Evolutionary conservation across 2,329 filamentous ascomycete genomes (phyloP).

Genomic region (Paracamarosporium sp.): DNA sequence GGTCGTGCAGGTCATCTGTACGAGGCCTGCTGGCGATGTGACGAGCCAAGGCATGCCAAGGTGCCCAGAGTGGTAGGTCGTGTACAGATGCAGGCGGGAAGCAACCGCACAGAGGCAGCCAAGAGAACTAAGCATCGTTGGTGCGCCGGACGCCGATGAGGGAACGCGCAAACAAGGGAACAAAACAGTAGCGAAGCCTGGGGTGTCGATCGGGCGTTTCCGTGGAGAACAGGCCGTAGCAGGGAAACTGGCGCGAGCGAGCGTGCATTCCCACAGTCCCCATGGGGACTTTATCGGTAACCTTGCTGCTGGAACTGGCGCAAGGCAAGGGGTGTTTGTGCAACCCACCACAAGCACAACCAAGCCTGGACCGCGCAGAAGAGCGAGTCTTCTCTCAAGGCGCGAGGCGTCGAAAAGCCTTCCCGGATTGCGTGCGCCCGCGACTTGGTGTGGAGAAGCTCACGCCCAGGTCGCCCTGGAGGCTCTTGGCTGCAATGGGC

Average conservation of each 20-base stretch:
- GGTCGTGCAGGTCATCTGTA: conserved; percentile 27
- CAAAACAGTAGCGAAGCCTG: conserved; percentile 10
- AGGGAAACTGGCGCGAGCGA: background rate
- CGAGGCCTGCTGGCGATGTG: conserved; percentile 26
- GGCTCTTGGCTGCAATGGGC: conserved; percentile 29
- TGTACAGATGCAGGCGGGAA: conserved; percentile 24
- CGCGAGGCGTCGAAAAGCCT: conserved; percentile 32
- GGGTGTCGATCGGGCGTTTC: conserved; percentile 15
- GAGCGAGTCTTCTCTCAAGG: background rate
- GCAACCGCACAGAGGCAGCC: conserved; percentile 32
- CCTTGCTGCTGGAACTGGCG: background rate
- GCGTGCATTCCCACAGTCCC: conserved; percentile 1
- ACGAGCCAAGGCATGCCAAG: conserved; percentile 43
- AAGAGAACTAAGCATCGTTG: conserved; percentile 35
- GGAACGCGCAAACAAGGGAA: conserved; percentile 25
- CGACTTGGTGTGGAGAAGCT: conserved; percentile 27
- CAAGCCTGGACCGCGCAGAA: conserved; percentile 1
- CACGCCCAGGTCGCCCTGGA: conserved; percentile 20
- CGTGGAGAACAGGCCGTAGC: background rate
- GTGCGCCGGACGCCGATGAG: conserved; percentile 13
- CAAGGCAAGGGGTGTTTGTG: conserved; percentile 5
- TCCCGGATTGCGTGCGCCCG: conserved; percentile 17
- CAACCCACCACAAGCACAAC: conserved; percentile 6
- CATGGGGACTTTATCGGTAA: background rate
- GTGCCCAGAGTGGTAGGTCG: conserved; percentile 27